Evolutionary conservation across 1,284 basidiomycete species (phyloP).

Genomic region (Kwoniella shivajii): DNA sequence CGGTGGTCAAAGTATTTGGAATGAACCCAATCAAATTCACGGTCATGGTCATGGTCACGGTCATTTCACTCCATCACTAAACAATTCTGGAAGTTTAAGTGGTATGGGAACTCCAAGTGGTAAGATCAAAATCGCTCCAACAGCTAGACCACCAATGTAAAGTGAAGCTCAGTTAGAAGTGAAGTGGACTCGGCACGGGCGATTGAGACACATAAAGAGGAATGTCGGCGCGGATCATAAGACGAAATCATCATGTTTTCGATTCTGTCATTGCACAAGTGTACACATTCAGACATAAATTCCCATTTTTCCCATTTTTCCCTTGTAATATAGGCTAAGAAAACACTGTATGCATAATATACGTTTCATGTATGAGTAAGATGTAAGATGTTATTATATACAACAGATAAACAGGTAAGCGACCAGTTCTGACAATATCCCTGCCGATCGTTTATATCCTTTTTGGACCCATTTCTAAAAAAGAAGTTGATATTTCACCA

Average conservation of each 20-base stretch:
- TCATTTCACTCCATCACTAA: background rate
- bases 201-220: no score
- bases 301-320: background rate
- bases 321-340: no score
- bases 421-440: no score
- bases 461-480: conserved; percentile 28
- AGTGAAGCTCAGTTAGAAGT: background rate
- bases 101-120: conserved; percentile 27
- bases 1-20: conserved; percentile 15
- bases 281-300: no score
- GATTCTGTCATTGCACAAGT: no score
- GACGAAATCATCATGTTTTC: no score
- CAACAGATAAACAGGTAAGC: no score
- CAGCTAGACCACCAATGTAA: conserved; percentile 41
- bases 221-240: no score
- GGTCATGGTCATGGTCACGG: conserved; percentile 25
- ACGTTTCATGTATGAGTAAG: no score
- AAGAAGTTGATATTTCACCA: conserved; percentile 40
- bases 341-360: no score
- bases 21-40: conserved; percentile 18
- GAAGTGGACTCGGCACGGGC: background rate
- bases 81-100: conserved; percentile 6
- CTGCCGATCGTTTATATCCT: no score
- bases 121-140: conserved; percentile 39
- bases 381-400: no score